Base-by-base conservation (phyloP, 1,139 yeast species). In the Pichia sp. region DNA sequence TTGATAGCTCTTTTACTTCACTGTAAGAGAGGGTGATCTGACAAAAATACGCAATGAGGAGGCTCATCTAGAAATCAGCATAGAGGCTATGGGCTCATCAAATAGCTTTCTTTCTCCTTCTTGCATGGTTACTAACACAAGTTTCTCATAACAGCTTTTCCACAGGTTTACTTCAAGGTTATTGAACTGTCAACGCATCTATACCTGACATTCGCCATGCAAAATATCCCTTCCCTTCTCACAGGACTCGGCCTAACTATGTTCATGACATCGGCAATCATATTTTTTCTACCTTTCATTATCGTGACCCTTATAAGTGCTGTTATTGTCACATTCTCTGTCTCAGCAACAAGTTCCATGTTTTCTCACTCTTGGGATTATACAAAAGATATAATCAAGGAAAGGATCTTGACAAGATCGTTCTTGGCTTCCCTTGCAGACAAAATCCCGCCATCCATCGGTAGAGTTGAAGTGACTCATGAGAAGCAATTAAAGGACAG, bases 371-470 rank as follows among this genome's bases (percentile, higher is more conserved):
- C 24, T 3, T 6, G 8, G 6, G 11, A 13, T 6, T 3, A n/a
- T n/a, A n/a, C n/a, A n/a, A n/a, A n/a, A n/a, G n/a, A n/a, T n/a
- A n/a, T n/a, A n/a, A n/a, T 32, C 6, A 22, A 22, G 6, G 13
- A 21, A 8, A 30, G 22, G 19, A 9, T 43, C 10, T 46, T 50
- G 15, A 21, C 39, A 2, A 48, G 57, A 24, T 13, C 29, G 4
- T 20, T 46, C 12, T 28, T 56, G 11, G 33, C 44, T 3, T 41
- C 27, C 15, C 14, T 55, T 10, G 60, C 60, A 6, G 57, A 55
- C 32, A 25, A 28, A 28, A 26, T 57, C 21, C 59, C 60, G 3
- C 59, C 60, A 1, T 55, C 60, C 1, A 51, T 56, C 2, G 61
- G 61, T 2, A 38, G 39, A 17, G 34, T 33, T 12, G 56, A 52